Conservation (phyloP, 495 filamentous ascomycete genomes). For the Penicillium ucsense region DNA sequence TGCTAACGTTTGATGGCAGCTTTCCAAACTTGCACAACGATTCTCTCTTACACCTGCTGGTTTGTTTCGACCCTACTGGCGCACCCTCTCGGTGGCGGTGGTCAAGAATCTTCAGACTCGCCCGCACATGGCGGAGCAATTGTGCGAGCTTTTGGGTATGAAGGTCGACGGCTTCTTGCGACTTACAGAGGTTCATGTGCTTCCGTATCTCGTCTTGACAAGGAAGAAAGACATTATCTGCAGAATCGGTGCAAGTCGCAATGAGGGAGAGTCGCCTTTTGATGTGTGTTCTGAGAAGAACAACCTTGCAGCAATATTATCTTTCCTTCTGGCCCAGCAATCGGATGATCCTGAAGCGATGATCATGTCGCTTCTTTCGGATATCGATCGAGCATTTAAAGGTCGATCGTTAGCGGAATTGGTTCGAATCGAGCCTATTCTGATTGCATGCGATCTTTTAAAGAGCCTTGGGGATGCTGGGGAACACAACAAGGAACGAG, state of each 20-base stretch:
- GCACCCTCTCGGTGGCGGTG: constrained; percentile 64
- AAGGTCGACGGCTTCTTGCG: constrained; percentile 62
- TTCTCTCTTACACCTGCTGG: constrained; percentile 48
- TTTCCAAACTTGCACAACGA: constrained; percentile 55
- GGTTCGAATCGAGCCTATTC: constrained; percentile 63
- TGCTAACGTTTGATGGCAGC: constrained; percentile 20
- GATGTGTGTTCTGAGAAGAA: constrained; percentile 51
- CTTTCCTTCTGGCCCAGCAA: constrained; percentile 67
- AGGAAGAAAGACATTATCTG: constrained; percentile 70
- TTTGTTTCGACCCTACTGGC: constrained; percentile 80
- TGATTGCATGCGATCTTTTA: constrained; percentile 71
- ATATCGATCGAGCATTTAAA: constrained; percentile 58
- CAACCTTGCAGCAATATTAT: constrained; percentile 71
- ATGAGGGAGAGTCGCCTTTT: constrained; percentile 46
- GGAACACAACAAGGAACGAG: constrained; percentile 47
- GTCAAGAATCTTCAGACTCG: constrained; percentile 70
- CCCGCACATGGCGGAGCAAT: constrained; percentile 69
- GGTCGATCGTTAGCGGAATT: constrained; percentile 55
- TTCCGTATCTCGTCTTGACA: constrained; percentile 76
- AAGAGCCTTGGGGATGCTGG: constrained; percentile 67
- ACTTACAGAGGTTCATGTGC: constrained; percentile 67
- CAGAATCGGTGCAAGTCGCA: constrained; percentile 66
- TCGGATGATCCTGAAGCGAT: constrained; percentile 52
- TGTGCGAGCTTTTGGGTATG: constrained; percentile 70
- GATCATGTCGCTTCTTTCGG: constrained; percentile 56